Conservation (phyloP, 768 basidiomycete species). For the Mycena polygramma region DNA sequence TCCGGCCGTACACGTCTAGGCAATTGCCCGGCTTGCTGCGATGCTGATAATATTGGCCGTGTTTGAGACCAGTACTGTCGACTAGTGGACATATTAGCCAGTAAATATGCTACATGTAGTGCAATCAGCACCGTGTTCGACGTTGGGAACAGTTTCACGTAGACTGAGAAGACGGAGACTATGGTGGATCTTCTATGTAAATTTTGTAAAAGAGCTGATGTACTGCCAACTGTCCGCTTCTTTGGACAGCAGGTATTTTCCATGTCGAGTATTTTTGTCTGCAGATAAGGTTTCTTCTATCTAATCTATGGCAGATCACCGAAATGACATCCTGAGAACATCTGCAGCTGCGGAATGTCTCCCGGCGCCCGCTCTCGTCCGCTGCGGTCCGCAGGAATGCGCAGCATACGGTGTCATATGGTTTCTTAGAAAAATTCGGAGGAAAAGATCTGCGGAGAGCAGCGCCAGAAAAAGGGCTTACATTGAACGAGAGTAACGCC, state of each 20-base stretch:
- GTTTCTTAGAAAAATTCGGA: no score
- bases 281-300: background rate
- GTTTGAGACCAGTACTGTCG: no score
- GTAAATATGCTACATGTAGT: background rate
- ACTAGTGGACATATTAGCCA: no score
- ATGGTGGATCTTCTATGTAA: background rate
- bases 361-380: background rate
- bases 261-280: conserved; percentile 2
- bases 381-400: no score
- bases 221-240: background rate
- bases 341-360: background rate
- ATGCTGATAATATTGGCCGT: no score
- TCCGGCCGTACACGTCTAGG: no score
- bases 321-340: background rate
- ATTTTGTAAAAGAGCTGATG: background rate
- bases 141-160: background rate
- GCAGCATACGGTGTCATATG: no score
- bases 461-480: no score
- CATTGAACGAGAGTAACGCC: no score
- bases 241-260: background rate
- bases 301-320: conserved; percentile 9
- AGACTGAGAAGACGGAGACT: background rate
- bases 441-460: no score
- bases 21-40: no score
- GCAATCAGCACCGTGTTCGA: background rate